These are phyloP conservation scores for Pseudozyma thailandica DNA, from an alignment of 1,284 basidiomycete species.

Conservation along the genomic window DNA sequence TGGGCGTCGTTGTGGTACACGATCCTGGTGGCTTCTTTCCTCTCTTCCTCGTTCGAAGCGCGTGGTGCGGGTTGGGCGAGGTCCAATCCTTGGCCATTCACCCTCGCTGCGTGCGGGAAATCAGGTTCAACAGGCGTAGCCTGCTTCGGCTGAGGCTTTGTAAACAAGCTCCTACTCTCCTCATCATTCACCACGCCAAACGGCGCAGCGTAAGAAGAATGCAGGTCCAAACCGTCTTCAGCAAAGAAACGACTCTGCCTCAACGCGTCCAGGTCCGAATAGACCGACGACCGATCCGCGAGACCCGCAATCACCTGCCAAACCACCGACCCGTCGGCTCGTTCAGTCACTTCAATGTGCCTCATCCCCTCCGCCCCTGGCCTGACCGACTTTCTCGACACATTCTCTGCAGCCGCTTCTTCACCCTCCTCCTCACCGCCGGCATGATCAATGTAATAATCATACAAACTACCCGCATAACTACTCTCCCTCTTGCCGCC, in stretches of 20 bases:
- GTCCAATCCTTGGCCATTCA: conserved; percentile 25
- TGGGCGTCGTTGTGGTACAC: conserved; percentile 62
- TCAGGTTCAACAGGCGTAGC: background rate
- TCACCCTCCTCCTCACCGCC: background rate
- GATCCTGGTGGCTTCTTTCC: conserved; percentile 39
- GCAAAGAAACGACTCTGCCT: conserved; percentile 10
- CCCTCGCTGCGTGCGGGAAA: background rate
- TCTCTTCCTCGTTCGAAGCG: background rate
- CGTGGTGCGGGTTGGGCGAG: conserved; percentile 16
- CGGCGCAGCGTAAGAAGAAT: background rate
- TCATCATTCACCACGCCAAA: conserved; percentile 38
- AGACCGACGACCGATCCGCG: conserved; percentile 11
- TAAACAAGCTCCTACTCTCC: conserved; percentile 53
- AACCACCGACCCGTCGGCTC: conserved; percentile 59
- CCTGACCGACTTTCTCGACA: conserved; percentile 7
- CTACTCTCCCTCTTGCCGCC: conserved; percentile 33
- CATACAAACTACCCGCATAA: conserved; percentile 59
- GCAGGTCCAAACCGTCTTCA: too few relatives aligned
- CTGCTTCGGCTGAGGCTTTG: conserved; percentile 13
- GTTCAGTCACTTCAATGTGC: conserved; percentile 63
- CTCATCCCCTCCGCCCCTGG: conserved; percentile 15
- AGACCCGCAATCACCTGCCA: conserved; percentile 64
- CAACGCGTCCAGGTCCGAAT: conserved; percentile 26
- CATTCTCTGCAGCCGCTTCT: background rate
- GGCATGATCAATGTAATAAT: conserved; percentile 44